Base-by-base conservation (phyloP, 176 grass and related monocot species). In the Avena eriantha region DNA sequence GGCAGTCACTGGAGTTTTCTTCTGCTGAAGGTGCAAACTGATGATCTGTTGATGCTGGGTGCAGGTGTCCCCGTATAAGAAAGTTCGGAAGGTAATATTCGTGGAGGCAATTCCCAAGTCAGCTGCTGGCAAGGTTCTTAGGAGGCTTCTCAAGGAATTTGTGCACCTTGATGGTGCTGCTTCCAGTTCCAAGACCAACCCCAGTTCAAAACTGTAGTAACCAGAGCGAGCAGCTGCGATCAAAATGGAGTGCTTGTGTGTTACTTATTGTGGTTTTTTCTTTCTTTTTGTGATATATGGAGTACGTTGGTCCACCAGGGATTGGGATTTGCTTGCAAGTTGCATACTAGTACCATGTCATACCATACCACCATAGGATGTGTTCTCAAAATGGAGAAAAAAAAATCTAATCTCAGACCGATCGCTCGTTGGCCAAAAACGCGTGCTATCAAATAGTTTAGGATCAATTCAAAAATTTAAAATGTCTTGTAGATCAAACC, bases 1-100 rank as follows among this genome's bases (percentile, higher is more conserved):
- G 74, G 55, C 49, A 19, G 26, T 77, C 12, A 77, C 31, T 11
- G 21, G 8, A 21, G 10, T 55, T 55, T 54, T 7, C 24, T 34
- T 55, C 50, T 35, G 21, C 18, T 83, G 8, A 84, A 59, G 6
- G 21, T 69, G 60, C 16, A 35, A 53, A 67, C 11, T 92, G 29
- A 18, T 55, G 23, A 41, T 41, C 39, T 58, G 24, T 45, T 26
- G 67, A 65, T 60, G 73, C 11, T 67, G 54, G 8, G 73, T 79
- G 75, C 65, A 98, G 96, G 96, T 98, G 82, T 87, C 93, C 60
- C 80, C 93, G 53, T 96, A 94, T 64, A 98, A 98, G 88, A 95
- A 94, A 85, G 90, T 96, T 34, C 92, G 96, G 57, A 92, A 90
- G 87, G 96, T 98, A 43, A 69, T 94, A 57, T 98, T 98, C 80